Evolutionary conservation across 1,139 yeast genomes (phyloP).

Genomic region (Debaryomyces sp.): DNA sequence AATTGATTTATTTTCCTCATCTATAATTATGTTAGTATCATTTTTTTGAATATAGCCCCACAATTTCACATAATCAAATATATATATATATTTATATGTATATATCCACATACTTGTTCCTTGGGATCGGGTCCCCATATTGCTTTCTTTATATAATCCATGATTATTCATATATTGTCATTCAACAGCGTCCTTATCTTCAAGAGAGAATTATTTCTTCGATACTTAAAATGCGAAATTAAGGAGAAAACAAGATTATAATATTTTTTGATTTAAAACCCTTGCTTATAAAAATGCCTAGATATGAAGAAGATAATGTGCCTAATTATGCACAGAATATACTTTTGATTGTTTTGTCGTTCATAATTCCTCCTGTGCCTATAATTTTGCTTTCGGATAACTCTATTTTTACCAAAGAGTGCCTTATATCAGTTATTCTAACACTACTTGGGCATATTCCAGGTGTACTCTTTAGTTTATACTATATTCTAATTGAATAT

Average conservation of each 20-base stretch:
- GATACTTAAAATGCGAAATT: conserved; percentile 7
- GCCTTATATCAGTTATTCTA: conserved; percentile 36
- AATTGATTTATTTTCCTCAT: conserved; percentile 81
- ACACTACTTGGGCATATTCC: conserved; percentile 44
- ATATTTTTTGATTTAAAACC: not conserved
- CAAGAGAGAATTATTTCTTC: not conserved
- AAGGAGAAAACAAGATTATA: conserved; percentile 1
- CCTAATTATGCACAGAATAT: conserved; percentile 16
- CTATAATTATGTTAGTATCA: conserved; percentile 33
- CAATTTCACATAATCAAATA: not conserved
- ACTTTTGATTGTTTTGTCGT: conserved; percentile 34
- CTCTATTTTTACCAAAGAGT: conserved; percentile 36
- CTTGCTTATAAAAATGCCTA: not conserved
- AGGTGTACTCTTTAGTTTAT: conserved; percentile 38
- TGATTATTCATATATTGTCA: conserved; percentile 20
- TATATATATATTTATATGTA: not conserved
- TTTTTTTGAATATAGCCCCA: not conserved
- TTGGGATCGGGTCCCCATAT: conserved; percentile 96
- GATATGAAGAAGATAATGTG: not conserved
- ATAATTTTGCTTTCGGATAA: conserved; percentile 32
- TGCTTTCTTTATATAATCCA: conserved; percentile 79
- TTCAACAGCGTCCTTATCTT: not conserved
- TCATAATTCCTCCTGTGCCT: conserved; percentile 46
- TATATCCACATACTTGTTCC: conserved; percentile 61
- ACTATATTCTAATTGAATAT: conserved; percentile 30